phyloP scores from a whole-genome alignment of 805 yeast genomes.

The Yamadazyma paraphyllophila region DNA sequence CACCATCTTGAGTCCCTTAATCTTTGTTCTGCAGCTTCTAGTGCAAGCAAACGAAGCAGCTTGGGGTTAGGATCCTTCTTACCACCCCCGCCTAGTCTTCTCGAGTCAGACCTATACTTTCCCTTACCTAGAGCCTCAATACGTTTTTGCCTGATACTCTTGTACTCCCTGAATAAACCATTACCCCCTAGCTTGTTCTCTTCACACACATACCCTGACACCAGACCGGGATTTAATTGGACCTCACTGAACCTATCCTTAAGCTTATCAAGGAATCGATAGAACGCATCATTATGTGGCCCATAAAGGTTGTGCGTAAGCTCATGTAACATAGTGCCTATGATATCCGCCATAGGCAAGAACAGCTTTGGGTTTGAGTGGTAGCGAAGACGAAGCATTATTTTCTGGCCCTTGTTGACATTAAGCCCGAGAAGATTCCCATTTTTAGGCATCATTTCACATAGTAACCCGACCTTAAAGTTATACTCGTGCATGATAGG shows the following conservation, averaged over 20 bases:
- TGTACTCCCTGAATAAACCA: conserved; percentile 14
- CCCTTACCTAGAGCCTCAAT: conserved; percentile 38
- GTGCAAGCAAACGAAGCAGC: conserved; percentile 42
- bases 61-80: neutral
- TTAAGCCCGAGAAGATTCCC: conserved; percentile 72
- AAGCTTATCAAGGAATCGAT: conserved; percentile 60
- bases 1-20: conserved; percentile 53
- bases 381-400: conserved; percentile 67
- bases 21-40: conserved; percentile 65
- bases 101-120: conserved; percentile 40
- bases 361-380: conserved; percentile 53
- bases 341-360: conserved; percentile 58
- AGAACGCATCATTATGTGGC: conserved; percentile 75
- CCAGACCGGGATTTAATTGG: conserved; percentile 37
- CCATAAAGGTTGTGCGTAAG: conserved; percentile 77
- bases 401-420: conserved; percentile 72
- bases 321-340: conserved; percentile 89
- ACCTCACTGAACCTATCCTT: conserved; percentile 48
- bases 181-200: conserved; percentile 44
- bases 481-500: conserved; percentile 72
- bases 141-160: conserved; percentile 36
- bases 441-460: conserved; percentile 80
- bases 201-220: conserved; percentile 45
- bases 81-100: conserved; percentile 26
- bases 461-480: conserved; percentile 62